A percentile compares a stretch with the other conserved stretches of the same genome.
Conservation (phyloP, 257 asterid genomes). For the Coffea eugenioides region DNA sequence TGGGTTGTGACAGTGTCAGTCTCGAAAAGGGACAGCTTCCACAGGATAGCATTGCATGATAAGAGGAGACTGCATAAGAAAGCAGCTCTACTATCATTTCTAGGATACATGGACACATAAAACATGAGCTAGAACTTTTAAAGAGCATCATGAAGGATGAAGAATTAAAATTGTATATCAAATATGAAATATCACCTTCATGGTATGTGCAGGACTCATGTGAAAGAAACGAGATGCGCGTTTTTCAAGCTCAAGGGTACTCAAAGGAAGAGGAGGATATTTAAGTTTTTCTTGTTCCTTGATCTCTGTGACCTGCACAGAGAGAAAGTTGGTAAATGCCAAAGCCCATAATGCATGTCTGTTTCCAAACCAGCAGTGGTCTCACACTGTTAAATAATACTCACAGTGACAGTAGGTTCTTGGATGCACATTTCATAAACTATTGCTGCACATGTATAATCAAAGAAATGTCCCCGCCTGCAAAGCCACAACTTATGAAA, state of each 20-base stretch:
- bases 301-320: constrained; percentile 69
- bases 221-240: constrained; percentile 96
- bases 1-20: background rate
- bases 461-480: constrained; percentile 99
- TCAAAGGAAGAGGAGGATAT: constrained; percentile 92
- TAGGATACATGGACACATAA: background rate
- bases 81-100: background rate
- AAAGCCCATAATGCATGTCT: constrained; percentile 12
- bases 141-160: background rate
- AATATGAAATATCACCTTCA: constrained; percentile 57
- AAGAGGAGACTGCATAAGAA: background rate
- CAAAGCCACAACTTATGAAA: constrained; percentile 23
- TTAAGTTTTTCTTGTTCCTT: constrained; percentile 72
- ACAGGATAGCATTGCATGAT: background rate
- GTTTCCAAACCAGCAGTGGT: background rate
- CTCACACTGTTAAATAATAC: constrained; percentile 24
- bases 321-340: constrained; percentile 18
- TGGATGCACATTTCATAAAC: constrained; percentile 86
- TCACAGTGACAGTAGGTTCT: constrained; percentile 89
- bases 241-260: constrained; percentile 97
- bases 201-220: constrained; percentile 93
- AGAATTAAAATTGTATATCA: no score
- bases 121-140: background rate
- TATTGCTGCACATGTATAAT: constrained; percentile 78
- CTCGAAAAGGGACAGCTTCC: background rate